Evolutionary conservation across 2,329 filamentous ascomycete genomes (phyloP).

Genomic region (Fusarium temperatum): DNA sequence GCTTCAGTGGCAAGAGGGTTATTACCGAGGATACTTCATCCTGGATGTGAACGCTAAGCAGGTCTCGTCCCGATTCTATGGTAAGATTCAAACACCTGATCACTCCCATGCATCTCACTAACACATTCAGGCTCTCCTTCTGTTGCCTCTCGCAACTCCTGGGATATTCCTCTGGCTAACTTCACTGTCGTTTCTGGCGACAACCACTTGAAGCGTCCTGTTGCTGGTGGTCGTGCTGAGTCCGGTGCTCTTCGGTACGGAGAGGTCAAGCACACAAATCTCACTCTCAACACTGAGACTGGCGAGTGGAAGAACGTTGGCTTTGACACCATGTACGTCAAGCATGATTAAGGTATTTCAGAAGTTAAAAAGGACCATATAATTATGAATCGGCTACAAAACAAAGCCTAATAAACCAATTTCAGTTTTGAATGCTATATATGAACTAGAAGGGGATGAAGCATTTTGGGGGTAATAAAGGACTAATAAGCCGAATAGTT

Average conservation of each 20-base stretch:
- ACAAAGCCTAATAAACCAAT: conserved; percentile 18
- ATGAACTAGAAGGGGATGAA: conserved; percentile 14
- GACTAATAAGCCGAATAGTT: conserved; percentile 18
- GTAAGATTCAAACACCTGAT: conserved; percentile 20
- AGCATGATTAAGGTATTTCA: background rate
- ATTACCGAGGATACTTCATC: conserved; percentile 79
- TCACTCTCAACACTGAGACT: conserved; percentile 30
- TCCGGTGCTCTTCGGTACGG: conserved; percentile 65
- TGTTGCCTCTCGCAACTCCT: conserved; percentile 65
- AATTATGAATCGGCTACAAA: conserved; percentile 15
- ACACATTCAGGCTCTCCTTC: conserved; percentile 54
- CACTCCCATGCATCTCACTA: accelerated
- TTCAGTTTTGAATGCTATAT: conserved; percentile 27
- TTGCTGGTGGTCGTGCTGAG: conserved; percentile 56
- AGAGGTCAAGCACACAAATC: conserved; percentile 47
- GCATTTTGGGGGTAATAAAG: conserved; percentile 13
- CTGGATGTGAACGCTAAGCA: conserved; percentile 65
- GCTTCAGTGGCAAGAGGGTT: conserved; percentile 77
- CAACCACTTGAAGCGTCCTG: conserved; percentile 62
- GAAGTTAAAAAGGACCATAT: background rate
- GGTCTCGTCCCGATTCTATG: conserved; percentile 72
- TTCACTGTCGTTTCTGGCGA: conserved; percentile 72
- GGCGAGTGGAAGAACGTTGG: conserved; percentile 16
- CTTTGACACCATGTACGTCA: conserved; percentile 24
- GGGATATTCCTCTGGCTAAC: conserved; percentile 74